Base-by-base conservation (phyloP, 176 grass and related monocot species). In the Eleusine indica region DNA sequence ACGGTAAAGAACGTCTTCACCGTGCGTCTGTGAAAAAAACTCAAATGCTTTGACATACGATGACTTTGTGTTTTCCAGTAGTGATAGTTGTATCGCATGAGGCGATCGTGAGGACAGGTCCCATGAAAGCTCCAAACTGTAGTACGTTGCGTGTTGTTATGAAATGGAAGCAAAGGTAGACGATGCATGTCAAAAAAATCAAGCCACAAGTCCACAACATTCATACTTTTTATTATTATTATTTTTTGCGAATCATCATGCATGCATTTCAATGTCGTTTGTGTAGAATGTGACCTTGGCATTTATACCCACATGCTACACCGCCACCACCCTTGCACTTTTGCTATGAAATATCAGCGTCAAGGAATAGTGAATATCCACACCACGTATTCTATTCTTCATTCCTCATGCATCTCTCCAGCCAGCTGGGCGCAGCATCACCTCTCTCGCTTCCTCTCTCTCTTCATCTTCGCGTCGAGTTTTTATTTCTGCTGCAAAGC, bases 261-360 rank as follows among this genome's bases (percentile, higher is more conserved):
- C 10, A 64, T 14, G 60, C 75, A 21, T 79, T 21, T 80, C 75
- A 85, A 32, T 53, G 72, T 41, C 54, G 49, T 19, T 29, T 29
- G 21, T 30, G 48, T 54, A 54, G 52, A 18, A 7, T 1, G 63
- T 41, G 71, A 81, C 56, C n/a, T 71, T 77, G 17, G 76, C 65
- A 86, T 86, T 44, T 82, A 60, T 82, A 76, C 72, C 63, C 18
- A 44, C 65, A 78, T 69, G 21, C 38, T 77, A 30, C 73, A 7
- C 32, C 25, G 25, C 25, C 32, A 35, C 43, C 13, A 25, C 68
- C 37, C 4, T 57, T 71, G 39, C 67, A 32, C 21, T 73, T 87
- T 75, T 56, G 51, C 61, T 11, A 73, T 66, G 70, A 84, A 67
- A 83, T 35, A 83, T 88, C 83, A 65, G 83, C 83, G 32, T 88